These are phyloP conservation scores for Sugiyamaella sp. DNA, from an alignment of 1,139 yeast species.

Conservation along the genomic window DNA sequence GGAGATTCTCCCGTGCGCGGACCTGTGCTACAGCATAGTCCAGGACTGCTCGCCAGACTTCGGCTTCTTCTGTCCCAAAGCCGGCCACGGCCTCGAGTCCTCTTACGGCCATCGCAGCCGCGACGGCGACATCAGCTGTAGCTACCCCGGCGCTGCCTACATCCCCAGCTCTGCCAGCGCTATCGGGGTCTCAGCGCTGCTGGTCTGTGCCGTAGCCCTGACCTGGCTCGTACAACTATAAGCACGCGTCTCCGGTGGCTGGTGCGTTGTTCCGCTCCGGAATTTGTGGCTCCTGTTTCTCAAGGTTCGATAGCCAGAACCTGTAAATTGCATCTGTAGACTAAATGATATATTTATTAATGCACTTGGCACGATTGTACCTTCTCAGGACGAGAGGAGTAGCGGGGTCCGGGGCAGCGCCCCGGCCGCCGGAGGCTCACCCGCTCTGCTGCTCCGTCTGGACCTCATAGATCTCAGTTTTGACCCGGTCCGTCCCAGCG, in stretches of 20 bases:
- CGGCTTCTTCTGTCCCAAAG: slow-evolving; percentile 70
- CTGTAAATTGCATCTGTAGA: too few species aligned
- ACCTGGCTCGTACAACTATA: background rate
- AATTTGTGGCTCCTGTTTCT: background rate
- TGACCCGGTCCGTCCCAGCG: too few species aligned
- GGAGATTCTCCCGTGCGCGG: slow-evolving; percentile 85
- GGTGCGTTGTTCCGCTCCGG: background rate
- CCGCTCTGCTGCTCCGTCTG: too few species aligned
- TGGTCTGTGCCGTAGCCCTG: background rate
- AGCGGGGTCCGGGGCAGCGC: too few species aligned
- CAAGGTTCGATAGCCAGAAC: too few species aligned
- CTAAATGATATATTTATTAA: too few species aligned
- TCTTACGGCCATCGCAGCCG: slow-evolving; percentile 38
- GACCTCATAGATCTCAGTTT: too few species aligned
- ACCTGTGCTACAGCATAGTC: slow-evolving; percentile 75
- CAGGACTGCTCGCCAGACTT: slow-evolving; percentile 82
- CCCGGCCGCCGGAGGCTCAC: too few species aligned
- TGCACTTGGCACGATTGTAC: too few species aligned
- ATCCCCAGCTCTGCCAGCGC: slow-evolving; percentile 25
- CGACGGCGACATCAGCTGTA: slow-evolving; percentile 43
- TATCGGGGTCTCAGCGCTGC: background rate
- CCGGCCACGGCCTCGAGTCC: slow-evolving; percentile 24
- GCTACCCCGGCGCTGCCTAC: slow-evolving; percentile 45
- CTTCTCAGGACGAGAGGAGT: too few species aligned
- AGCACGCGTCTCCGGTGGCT: background rate